phyloP scores from a whole-genome alignment of 2,329 filamentous ascomycete genomes.

The Colletotrichum sp. region DNA sequence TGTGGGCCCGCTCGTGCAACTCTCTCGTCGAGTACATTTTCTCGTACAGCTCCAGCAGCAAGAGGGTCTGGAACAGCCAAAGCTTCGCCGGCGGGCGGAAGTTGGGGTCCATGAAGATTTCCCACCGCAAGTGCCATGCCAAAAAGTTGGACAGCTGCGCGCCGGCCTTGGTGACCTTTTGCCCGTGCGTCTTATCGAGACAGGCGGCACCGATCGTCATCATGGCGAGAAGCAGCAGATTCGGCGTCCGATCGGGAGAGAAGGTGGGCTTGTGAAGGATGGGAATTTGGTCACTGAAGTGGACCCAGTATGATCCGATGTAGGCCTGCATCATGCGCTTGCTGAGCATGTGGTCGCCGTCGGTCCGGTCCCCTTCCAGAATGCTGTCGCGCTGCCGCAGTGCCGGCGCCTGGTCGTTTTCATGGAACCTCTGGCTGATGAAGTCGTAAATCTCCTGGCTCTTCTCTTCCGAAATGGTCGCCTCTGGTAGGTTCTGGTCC shows the following conservation, averaged over 20 bases:
- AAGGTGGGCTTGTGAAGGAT: slow-evolving; percentile 96
- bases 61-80: slow-evolving; percentile 92
- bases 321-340: slow-evolving; percentile 96
- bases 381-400: slow-evolving; percentile 79
- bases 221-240: slow-evolving; percentile 83
- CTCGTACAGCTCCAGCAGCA: slow-evolving; percentile 91
- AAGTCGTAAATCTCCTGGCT: slow-evolving; percentile 82
- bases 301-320: slow-evolving; percentile 90
- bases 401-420: slow-evolving; percentile 75
- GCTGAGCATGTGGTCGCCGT: slow-evolving; percentile 73
- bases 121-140: slow-evolving; percentile 93
- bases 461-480: slow-evolving; percentile 85
- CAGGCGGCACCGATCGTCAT: slow-evolving; percentile 93
- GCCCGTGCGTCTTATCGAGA: slow-evolving; percentile 81
- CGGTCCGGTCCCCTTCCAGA: slow-evolving; percentile 77
- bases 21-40: slow-evolving; percentile 97
- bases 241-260: slow-evolving; percentile 83
- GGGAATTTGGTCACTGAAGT: slow-evolving; percentile 93
- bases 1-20: slow-evolving; percentile 92
- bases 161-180: slow-evolving; percentile 75
- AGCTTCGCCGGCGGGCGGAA: slow-evolving; percentile 92
- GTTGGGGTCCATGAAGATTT: slow-evolving; percentile 90
- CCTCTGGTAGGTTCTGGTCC: slow-evolving; percentile 80
- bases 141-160: slow-evolving; percentile 87
- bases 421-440: slow-evolving; percentile 82